Conservation (phyloP, 1,284 basidiomycete genomes). For the Papiliotrema fonsecae region DNA sequence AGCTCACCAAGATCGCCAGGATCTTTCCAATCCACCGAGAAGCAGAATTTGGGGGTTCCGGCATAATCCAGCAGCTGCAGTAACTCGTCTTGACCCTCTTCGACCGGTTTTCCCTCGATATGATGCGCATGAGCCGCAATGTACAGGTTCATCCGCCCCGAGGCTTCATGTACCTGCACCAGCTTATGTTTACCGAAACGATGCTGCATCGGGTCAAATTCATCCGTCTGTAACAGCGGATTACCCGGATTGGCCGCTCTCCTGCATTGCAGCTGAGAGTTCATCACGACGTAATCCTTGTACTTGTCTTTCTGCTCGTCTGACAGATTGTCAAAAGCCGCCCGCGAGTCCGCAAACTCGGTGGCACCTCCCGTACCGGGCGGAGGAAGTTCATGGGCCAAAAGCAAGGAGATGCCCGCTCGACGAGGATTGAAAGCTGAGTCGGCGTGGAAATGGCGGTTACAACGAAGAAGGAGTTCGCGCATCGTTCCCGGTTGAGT, state of each 20-base stretch:
- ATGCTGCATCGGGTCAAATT: conserved; percentile 22
- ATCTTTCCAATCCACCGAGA: conserved; percentile 28
- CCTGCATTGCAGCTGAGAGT: conserved; percentile 29
- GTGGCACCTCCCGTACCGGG: conserved; percentile 28
- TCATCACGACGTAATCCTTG: conserved; percentile 29
- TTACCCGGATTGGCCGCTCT: conserved; percentile 23
- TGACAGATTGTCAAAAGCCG: conserved; percentile 26
- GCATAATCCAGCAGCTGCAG: conserved; percentile 29
- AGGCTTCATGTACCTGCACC: conserved; percentile 24
- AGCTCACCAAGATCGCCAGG: conserved; percentile 22
- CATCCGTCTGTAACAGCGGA: conserved; percentile 17
- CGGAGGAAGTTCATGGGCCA: conserved; percentile 34
- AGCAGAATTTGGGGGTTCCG: conserved; percentile 28
- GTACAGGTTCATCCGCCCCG: conserved; percentile 31
- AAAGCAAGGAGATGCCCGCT: conserved; percentile 22
- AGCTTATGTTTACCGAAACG: conserved; percentile 31
- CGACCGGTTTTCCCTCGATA: conserved; percentile 24
- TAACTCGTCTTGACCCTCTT: conserved; percentile 30
- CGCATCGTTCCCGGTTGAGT: conserved; percentile 17
- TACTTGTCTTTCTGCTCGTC: conserved; percentile 28
- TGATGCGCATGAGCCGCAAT: conserved; percentile 32
- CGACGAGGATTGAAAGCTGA: conserved; percentile 17
- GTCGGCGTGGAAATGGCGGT: conserved; percentile 18
- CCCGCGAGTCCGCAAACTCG: conserved; percentile 34
- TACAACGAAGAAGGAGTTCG: conserved; percentile 15